These are phyloP conservation scores for Claviceps pazoutovae DNA, from an alignment of 2,329 filamentous ascomycete genomes.

Conservation along the genomic window DNA sequence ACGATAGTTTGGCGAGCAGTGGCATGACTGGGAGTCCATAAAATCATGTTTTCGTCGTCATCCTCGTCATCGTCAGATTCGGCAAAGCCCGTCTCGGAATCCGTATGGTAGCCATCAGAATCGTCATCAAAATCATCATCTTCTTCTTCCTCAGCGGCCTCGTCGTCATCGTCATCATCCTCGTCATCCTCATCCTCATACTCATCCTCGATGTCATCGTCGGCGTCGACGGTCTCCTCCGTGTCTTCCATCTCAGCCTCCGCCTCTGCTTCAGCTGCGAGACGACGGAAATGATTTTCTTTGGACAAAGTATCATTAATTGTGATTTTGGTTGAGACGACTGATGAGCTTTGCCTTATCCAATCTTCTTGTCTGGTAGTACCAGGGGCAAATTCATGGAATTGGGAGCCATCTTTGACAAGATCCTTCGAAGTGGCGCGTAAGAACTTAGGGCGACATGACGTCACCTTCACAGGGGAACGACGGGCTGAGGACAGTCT, in stretches of 20 bases:
- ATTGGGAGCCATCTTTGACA: constrained; percentile 45
- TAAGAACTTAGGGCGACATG: constrained; percentile 30
- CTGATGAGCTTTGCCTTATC: constrained; percentile 57
- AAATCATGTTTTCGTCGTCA: constrained; percentile 47
- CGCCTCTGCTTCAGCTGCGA: constrained; percentile 83
- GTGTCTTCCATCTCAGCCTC: constrained; percentile 66
- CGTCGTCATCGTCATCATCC: constrained; percentile 32
- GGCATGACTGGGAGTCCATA: constrained; percentile 39
- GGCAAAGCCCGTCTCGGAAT: constrained; percentile 54
- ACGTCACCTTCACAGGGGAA: constrained; percentile 12
- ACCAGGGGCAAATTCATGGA: constrained; percentile 87
- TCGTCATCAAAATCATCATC: constrained; percentile 38
- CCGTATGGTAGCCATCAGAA: constrained; percentile 61
- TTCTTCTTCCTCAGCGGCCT: constrained; percentile 35
- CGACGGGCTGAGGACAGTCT: constrained; percentile 9
- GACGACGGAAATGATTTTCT: constrained; percentile 73
- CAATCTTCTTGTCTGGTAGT: constrained; percentile 77
- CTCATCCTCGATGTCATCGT: constrained; percentile 33
- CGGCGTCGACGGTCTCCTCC: constrained; percentile 32
- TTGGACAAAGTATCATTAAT: constrained; percentile 81
- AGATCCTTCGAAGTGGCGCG: constrained; percentile 36
- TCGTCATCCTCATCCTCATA: constrained; percentile 29
- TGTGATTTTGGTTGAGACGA: constrained; percentile 58
- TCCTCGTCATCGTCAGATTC: constrained; percentile 55
- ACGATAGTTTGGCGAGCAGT: constrained; percentile 24